phyloP scores from a whole-genome alignment of 345 rosid species.

The Brassica cretica region DNA sequence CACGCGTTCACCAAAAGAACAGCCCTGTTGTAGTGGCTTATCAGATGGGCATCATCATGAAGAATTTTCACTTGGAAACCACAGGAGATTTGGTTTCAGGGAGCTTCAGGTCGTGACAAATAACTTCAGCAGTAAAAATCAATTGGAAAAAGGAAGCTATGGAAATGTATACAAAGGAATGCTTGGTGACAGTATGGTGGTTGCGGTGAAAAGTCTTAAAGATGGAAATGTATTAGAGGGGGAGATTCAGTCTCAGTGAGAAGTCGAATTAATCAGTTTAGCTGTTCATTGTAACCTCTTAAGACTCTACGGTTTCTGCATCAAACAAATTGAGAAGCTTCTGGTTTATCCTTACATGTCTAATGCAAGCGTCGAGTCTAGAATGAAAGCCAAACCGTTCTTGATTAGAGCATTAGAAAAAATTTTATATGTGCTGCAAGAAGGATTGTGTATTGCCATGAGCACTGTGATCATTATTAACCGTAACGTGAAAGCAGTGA shows the following conservation, averaged over 20 bases:
- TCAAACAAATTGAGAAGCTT: conserved; percentile 42
- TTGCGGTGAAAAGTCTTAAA: conserved; percentile 47
- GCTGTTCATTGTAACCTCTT: conserved; percentile 19
- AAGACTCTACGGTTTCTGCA: conserved; percentile 16
- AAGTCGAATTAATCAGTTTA: conserved; percentile 44
- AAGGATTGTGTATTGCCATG: too few species aligned
- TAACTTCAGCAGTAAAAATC: too few species aligned
- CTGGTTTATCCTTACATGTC: conserved; percentile 43
- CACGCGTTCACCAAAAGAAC: too few species aligned
- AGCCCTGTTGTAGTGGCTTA: background rate
- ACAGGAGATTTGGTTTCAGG: background rate
- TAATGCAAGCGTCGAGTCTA: too few species aligned
- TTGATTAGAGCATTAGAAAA: too few species aligned
- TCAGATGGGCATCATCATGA: conserved; percentile 43
- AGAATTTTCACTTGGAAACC: conserved; percentile 42
- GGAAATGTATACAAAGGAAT: conserved; percentile 8
- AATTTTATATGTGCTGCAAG: too few species aligned
- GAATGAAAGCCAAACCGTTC: too few species aligned
- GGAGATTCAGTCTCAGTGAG: conserved; percentile 46
- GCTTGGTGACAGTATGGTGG: conserved; percentile 10
- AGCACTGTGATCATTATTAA: too few species aligned
- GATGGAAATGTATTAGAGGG: conserved; percentile 43
- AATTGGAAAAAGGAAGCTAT: too few species aligned
- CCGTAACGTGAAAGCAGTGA: too few species aligned
- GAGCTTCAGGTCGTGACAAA: too few species aligned